Evolutionary conservation across 441 rosid species (phyloP), one percentile per base, ranked within the genome.

Genomic region (Populus hybrid): DNA sequence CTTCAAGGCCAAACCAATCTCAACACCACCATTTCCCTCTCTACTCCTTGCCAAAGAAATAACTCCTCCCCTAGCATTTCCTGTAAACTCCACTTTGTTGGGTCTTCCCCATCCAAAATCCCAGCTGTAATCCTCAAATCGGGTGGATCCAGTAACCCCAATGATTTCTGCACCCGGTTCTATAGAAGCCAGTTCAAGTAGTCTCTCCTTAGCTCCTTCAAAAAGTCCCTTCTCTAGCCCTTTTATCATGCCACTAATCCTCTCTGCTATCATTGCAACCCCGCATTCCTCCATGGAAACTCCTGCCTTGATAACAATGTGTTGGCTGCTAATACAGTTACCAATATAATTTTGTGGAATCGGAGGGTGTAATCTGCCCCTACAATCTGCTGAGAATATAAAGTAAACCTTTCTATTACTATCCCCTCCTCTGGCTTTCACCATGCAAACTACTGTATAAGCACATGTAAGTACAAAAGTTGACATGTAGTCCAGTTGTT

Each of bases 41-140:
- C 71, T 69, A 20, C 46, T 32, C 71, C 38, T 23, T 21, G 50
- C 50, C 71, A n/a, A 7, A 8, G 50, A 34, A 16, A 68, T 35
- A 8, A 11, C 42, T 35, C 71, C 71, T 0, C 6, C 12, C 38
- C 71, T 2, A 35, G 36, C 50, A 34, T 32, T 35, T 16, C 24
- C n/a, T 18, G 50, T 35, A 21, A 69, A 32, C 6, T 69, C 50
- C 28, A 69, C 71, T 10, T 69, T 69, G 6, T 2, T 8, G 40
- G 71, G 71, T 16, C 71, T 69, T 69, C 50, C 18, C 50, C 50
- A 35, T 8, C 71, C 24, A 38, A 69, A 69, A 68, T 68, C 71
- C n/a, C 20, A 30, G 3, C 10, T 14, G 21, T 69, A 69, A 20
- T 32, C 71, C 24, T 10, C 71, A 4, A 69, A 18, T 4, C 24